These are phyloP conservation scores for Inonotus hispidus DNA, from an alignment of 1,284 basidiomycete genomes.

Conservation along the genomic window DNA sequence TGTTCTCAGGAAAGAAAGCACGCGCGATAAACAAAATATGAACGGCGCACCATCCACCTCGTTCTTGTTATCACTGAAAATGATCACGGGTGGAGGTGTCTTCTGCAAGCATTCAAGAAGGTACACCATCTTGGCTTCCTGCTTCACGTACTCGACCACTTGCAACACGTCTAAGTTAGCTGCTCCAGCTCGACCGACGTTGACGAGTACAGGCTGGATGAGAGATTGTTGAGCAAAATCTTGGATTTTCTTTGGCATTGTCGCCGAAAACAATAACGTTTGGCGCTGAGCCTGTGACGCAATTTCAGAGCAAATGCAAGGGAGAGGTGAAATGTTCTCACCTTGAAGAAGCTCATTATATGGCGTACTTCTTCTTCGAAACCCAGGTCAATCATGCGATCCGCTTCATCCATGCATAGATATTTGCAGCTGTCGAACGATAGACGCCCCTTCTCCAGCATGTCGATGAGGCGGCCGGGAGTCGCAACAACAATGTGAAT, in stretches of 20 bases:
- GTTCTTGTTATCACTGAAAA: constrained; percentile 99
- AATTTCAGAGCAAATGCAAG: constrained; percentile 16
- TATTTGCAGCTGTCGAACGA: constrained; percentile 91
- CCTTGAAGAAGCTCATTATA: constrained; percentile 98
- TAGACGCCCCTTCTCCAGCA: constrained; percentile 91
- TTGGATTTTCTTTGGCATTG: constrained; percentile 98
- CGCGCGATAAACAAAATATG: background rate
- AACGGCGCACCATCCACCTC: constrained; percentile 83
- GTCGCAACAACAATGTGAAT: constrained; percentile 97
- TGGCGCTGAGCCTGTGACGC: constrained; percentile 83
- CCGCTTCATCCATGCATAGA: constrained; percentile 98
- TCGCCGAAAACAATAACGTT: constrained; percentile 95
- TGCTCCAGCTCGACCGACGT: constrained; percentile 96
- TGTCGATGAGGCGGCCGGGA: constrained; percentile 93
- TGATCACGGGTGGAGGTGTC: constrained; percentile 96
- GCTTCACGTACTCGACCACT: constrained; percentile 98
- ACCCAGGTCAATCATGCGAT: constrained; percentile 98
- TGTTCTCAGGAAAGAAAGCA: background rate
- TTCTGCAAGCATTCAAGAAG: constrained; percentile 97
- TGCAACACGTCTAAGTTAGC: constrained; percentile 97
- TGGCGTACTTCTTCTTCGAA: constrained; percentile 98
- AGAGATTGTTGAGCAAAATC: constrained; percentile 97
- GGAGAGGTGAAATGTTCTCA: constrained; percentile 25
- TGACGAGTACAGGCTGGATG: constrained; percentile 89
- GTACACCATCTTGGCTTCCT: constrained; percentile 99